Base-by-base conservation (phyloP, 345 rosid species). In the Arabidopsis arenosa region DNA sequence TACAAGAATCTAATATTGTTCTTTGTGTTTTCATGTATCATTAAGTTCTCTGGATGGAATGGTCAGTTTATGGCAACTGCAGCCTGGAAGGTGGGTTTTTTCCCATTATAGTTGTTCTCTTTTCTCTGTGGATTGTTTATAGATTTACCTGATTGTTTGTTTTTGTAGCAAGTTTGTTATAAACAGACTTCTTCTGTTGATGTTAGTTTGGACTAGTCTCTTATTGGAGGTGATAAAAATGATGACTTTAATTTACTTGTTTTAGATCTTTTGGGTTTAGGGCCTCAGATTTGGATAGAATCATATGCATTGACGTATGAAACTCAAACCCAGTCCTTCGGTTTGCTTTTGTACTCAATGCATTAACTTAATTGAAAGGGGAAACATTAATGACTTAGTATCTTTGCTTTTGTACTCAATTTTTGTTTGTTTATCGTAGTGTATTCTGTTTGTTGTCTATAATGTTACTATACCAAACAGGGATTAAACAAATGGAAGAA, bases 41-140 rank as follows among this genome's bases (percentile, higher is more conserved):
- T 77, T 64, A 75, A 86, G 90, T 80, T 85, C 86, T 70, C 64
- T 86, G 69, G 90, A 86, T 81, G 90, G 90, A 40, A 45, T 81
- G 76, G 81, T 86, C 63, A 80, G 73, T 66, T 80, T 86, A 79
- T 84, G 88, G 88, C 88, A 84, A 77, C 73, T 86, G 73, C 88
- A 83, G 68, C 76, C 85, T 41, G 77, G 80, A 44, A 86, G 90
- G 90, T 86, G 53, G 6, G 75, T 49, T 49, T 62, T 40, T 49
- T 3, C 33, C 39, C 33, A 47, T 15, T 47, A 8, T 59, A 33
- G 12, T 44, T 10, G 43, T 58, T 54, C 54, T 15, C 35, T 40
- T 75, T 5, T 75, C 39, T 13, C 18, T 13, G 57, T 44, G 3
- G 37, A 43, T 18, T 66, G 23, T 45, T 7, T 32, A 30, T 9